Evolutionary conservation across 345 rosid genomes (phyloP).

Genomic region (Nephelium lappaceum): DNA sequence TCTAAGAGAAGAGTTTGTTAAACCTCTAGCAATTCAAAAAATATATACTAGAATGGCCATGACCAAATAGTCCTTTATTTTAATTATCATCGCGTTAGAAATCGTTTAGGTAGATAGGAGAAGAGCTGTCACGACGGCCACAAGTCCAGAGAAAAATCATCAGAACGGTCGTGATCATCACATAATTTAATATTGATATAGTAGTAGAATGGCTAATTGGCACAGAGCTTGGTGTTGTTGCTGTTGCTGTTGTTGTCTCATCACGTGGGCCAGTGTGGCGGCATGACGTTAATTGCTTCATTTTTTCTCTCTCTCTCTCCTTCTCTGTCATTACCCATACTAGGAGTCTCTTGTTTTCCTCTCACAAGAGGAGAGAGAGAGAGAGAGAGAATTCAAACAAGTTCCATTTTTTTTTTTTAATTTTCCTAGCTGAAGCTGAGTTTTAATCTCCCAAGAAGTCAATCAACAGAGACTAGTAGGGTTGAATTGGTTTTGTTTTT

Average conservation of each 20-base stretch:
- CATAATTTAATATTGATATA: no score
- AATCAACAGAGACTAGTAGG: background rate
- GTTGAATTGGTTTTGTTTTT: background rate
- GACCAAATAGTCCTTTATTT: no score
- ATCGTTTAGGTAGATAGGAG: no score
- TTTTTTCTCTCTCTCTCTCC: conserved; percentile 14
- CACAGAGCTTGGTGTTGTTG: background rate
- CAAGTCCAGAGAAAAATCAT: no score
- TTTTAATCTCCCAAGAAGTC: background rate
- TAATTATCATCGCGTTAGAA: no score
- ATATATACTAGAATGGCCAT: no score
- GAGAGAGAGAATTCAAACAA: conserved; percentile 10
- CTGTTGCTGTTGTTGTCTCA: background rate
- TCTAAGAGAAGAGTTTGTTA: no score
- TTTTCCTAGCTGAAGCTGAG: no score
- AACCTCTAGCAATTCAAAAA: no score
- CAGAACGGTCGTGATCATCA: no score
- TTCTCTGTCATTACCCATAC: conserved; percentile 23
- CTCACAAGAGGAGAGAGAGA: background rate
- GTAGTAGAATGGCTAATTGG: background rate
- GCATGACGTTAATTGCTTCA: conserved; percentile 19
- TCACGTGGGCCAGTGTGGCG: conserved; percentile 40
- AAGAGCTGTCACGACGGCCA: no score
- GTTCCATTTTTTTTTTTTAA: background rate
- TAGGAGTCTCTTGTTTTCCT: conserved; percentile 19